These are phyloP conservation scores for Hanseniaspora mollemarum DNA, from an alignment of 805 yeast genomes.

Conservation along the genomic window DNA sequence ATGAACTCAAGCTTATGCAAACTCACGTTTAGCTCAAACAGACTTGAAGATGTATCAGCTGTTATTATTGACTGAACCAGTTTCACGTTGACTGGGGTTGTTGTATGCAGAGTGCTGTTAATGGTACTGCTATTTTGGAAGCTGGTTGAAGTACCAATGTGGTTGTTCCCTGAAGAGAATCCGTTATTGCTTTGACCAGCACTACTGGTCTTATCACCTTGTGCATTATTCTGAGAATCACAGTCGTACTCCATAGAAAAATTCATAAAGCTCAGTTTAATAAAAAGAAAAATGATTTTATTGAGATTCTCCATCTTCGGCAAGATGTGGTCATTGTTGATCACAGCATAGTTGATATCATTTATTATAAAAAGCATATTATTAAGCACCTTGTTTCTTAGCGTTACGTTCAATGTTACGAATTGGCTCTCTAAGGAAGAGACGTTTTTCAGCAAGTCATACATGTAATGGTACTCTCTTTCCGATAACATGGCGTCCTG, in stretches of 20 bases:
- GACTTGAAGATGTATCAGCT: background rate
- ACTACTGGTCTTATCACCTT: background rate
- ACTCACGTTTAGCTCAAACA: background rate
- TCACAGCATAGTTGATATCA: constrained; percentile 14
- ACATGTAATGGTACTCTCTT: constrained; percentile 14
- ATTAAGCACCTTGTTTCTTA: constrained; percentile 2
- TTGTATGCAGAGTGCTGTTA: background rate
- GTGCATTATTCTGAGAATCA: background rate
- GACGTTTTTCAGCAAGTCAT: constrained; percentile 7
- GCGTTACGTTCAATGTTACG: background rate
- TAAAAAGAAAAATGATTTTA: constrained; percentile 9
- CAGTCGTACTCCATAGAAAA: background rate
- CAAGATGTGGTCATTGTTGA: constrained; percentile 13
- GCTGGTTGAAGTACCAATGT: no score
- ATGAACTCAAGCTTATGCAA: constrained; percentile 5
- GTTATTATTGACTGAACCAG: background rate
- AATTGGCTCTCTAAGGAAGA: constrained; percentile 4
- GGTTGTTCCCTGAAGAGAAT: no score
- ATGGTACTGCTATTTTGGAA: background rate
- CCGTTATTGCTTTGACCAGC: background rate
- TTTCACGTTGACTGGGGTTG: background rate
- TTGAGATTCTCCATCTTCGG: constrained; percentile 11
- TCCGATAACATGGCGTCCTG: constrained; percentile 15
- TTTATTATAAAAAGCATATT: constrained; percentile 10
- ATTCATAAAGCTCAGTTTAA: constrained; percentile 9